These are phyloP conservation scores for Begonia masoniana DNA, from an alignment of 306 rosid species.

Conservation along the genomic window DNA sequence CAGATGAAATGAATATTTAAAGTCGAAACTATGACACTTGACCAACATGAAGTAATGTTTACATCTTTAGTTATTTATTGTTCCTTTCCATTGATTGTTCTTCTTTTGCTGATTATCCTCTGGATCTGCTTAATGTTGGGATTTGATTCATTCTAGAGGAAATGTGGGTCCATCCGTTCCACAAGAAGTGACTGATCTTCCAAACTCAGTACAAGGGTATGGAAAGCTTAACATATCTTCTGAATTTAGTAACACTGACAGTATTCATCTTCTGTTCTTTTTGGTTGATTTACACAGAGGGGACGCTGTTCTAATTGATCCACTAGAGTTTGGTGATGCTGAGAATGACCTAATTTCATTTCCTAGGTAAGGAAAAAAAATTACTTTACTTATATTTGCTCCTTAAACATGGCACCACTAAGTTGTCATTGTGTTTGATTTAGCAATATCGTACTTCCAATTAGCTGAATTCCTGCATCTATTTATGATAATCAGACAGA, in stretches of 20 bases:
- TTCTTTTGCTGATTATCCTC: background rate
- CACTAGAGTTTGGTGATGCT: constrained; percentile 6
- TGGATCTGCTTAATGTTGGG: background rate
- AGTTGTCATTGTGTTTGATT: no score
- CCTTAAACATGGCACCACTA: no score
- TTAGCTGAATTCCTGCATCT: no score
- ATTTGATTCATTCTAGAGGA: background rate
- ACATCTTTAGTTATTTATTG: no score
- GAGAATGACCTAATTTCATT: constrained; percentile 4
- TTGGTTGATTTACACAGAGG: constrained; percentile 1
- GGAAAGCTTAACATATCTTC: background rate
- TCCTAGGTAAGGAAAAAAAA: constrained; percentile 1
- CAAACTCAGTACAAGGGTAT: constrained; percentile 2
- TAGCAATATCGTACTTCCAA: no score
- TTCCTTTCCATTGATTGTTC: background rate
- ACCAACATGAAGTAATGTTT: no score
- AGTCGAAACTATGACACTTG: no score
- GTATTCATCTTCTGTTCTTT: background rate
- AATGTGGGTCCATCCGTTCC: constrained; percentile 4
- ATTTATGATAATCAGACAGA: no score
- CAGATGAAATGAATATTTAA: no score
- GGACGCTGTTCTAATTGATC: constrained; percentile 3
- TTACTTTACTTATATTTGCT: background rate
- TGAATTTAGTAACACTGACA: background rate
- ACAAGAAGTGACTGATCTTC: background rate